phyloP scores from a whole-genome alignment of 2,329 filamentous ascomycete genomes.

The Fusarium nanum region DNA sequence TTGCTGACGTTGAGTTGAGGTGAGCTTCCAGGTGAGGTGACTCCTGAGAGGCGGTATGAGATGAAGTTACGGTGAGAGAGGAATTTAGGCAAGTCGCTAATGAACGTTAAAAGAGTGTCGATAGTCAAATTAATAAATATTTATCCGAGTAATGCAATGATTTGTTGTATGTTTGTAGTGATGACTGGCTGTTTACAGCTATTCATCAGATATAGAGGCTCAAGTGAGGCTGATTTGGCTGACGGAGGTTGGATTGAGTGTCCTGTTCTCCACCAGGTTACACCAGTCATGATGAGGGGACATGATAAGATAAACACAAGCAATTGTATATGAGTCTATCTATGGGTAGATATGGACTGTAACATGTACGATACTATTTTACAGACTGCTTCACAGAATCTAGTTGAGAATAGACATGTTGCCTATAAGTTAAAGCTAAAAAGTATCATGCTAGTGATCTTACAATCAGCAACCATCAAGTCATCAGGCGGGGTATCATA shows the following conservation, averaged over 20 bases:
- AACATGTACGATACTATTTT: background rate
- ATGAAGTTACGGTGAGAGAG: conserved; percentile 31
- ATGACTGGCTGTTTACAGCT: background rate
- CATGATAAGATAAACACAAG: background rate
- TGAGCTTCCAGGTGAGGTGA: background rate
- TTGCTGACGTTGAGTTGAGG: conserved; percentile 1
- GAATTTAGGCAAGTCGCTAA: background rate
- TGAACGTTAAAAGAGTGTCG: background rate
- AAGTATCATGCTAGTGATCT: background rate
- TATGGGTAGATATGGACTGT: background rate
- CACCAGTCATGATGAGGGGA: conserved; percentile 4
- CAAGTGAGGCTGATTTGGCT: background rate
- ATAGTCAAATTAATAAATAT: background rate
- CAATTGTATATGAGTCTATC: background rate
- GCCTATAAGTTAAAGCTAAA: background rate
- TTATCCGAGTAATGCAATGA: background rate
- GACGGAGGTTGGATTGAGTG: background rate
- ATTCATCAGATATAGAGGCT: background rate
- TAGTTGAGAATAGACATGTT: background rate
- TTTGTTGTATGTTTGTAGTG: background rate
- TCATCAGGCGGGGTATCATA: background rate
- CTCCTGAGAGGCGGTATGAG: background rate
- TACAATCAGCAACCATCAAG: background rate
- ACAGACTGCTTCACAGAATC: background rate
- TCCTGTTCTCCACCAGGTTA: conserved; percentile 18